phyloP scores from a whole-genome alignment of 352 stramenopile genomes.

The Plasmopara halstedii region DNA sequence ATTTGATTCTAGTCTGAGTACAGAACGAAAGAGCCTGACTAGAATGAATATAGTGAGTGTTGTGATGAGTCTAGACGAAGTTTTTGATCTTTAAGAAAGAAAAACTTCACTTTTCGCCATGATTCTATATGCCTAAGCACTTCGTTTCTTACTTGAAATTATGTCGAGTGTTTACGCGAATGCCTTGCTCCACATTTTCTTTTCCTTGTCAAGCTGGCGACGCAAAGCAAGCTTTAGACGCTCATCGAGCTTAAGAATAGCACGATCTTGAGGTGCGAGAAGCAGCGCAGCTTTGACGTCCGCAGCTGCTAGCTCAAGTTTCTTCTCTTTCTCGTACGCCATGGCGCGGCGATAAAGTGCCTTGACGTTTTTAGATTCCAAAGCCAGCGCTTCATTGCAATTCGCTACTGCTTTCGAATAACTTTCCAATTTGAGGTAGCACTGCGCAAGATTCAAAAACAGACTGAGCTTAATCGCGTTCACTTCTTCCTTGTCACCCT shows the following conservation, averaged over 20 bases:
- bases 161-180: conserved; percentile 40
- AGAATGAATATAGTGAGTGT: conserved; percentile 22
- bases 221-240: conserved; percentile 59
- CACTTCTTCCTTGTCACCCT: conserved; percentile 80
- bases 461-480: conserved; percentile 85
- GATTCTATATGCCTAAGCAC: too few species aligned
- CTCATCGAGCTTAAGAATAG: conserved; percentile 65
- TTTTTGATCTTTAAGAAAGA: too few species aligned
- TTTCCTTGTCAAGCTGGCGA: conserved; percentile 81
- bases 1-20: too few species aligned
- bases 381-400: conserved; percentile 70
- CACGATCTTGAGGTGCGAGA: conserved; percentile 67
- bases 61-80: background rate
- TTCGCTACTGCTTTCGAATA: conserved; percentile 80
- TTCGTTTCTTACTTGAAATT: background rate
- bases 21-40: too few species aligned
- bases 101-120: too few species aligned
- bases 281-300: conserved; percentile 54
- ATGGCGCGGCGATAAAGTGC: conserved; percentile 82
- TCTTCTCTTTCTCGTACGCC: conserved; percentile 85
- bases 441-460: conserved; percentile 90
- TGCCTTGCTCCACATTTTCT: conserved; percentile 87
- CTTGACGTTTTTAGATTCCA: conserved; percentile 77
- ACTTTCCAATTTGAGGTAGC: conserved; percentile 91
- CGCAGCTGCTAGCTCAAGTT: conserved; percentile 54